These are phyloP conservation scores for Epichloe hybrida DNA, from an alignment of 2,329 filamentous ascomycete species.

Conservation along the genomic window DNA sequence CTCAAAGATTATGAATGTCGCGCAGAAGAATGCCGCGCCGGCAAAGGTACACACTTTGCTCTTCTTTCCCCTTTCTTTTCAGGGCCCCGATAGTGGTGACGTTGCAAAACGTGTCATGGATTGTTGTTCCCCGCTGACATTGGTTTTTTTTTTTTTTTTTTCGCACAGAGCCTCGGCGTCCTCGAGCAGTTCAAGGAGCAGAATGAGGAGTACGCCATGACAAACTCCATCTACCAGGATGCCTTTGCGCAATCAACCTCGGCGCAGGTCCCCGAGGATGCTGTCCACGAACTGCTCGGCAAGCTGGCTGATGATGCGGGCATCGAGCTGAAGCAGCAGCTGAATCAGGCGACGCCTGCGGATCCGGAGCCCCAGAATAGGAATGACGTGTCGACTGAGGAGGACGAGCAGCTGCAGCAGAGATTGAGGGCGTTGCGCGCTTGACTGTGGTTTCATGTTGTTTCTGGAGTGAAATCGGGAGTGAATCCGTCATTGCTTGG, in stretches of 20 bases:
- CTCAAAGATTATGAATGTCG: slow-evolving; percentile 42
- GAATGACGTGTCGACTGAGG: slow-evolving; percentile 58
- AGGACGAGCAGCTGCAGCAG: slow-evolving; percentile 62
- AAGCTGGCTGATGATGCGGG: slow-evolving; percentile 83
- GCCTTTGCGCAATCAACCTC: slow-evolving; percentile 67
- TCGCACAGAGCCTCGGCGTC: slow-evolving; percentile 35
- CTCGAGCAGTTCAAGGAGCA: slow-evolving; percentile 48
- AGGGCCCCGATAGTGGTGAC: too few relatives aligned
- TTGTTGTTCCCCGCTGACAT: too few relatives aligned
- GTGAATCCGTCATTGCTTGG: slow-evolving; percentile 5
- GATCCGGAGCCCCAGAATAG: slow-evolving; percentile 42
- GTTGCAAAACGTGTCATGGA: too few relatives aligned
- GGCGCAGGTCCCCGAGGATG: slow-evolving; percentile 62
- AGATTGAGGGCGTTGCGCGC: slow-evolving; percentile 41
- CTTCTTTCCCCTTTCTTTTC: background rate
- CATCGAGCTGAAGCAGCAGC: slow-evolving; percentile 65
- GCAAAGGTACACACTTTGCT: slow-evolving; percentile 30
- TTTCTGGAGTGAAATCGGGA: background rate
- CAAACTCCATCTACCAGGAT: slow-evolving; percentile 69
- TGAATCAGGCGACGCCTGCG: slow-evolving; percentile 43
- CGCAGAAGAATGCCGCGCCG: slow-evolving; percentile 45
- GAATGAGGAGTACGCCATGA: slow-evolving; percentile 51
- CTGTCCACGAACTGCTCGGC: slow-evolving; percentile 72
- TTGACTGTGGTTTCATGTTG: background rate
- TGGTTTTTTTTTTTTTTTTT: background rate